Evolutionary conservation across 257 asterid genomes (phyloP).

Genomic region (Solanum acaule): DNA sequence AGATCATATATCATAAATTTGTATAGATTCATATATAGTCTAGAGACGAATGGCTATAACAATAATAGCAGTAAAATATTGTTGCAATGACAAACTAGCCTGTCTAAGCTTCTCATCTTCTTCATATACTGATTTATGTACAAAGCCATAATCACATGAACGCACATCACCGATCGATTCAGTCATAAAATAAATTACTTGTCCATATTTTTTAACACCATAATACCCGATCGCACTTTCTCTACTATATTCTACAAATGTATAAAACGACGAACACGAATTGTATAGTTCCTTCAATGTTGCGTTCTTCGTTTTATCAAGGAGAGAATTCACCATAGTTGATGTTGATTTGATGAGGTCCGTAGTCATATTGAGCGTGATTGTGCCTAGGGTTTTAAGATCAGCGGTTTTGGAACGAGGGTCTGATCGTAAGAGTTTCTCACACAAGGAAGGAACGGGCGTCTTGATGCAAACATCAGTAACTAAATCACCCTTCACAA

Average conservation of each 20-base stretch:
- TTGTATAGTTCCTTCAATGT: not conserved
- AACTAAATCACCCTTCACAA: not conserved
- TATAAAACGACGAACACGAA: not conserved
- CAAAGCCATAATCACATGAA: not conserved
- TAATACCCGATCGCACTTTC: not conserved
- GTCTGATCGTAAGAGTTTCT: not conserved
- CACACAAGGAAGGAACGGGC: not conserved
- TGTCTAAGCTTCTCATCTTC: not conserved
- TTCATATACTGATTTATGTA: not conserved
- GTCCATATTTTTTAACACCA: not conserved
- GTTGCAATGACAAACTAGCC: not conserved
- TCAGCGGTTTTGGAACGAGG: not conserved
- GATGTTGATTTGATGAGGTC: not conserved
- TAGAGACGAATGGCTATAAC: not conserved
- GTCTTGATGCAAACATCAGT: not conserved
- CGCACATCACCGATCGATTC: not conserved
- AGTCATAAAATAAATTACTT: not conserved
- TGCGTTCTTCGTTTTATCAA: not conserved
- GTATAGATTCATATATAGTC: not conserved
- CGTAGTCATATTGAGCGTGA: not conserved
- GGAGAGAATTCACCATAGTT: not conserved
- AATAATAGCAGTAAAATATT: not conserved
- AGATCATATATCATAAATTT: not conserved
- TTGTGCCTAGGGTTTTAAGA: not conserved
- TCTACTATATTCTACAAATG: not conserved